Base-by-base conservation (phyloP, 2,329 filamentous ascomycete species). In the Stachybotrys elegans region DNA sequence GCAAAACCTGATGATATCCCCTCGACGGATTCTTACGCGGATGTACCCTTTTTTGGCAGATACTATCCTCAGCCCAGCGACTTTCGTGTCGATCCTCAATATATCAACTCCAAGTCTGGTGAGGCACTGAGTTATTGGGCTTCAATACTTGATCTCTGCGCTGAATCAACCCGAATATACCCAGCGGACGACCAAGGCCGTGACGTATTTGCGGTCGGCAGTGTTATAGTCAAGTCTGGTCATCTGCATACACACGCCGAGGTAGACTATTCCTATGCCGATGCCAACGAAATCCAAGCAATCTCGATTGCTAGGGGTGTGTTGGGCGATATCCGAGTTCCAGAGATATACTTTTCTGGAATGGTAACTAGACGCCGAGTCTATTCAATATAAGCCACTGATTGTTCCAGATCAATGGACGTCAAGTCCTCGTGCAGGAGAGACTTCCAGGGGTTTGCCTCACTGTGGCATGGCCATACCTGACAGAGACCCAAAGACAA, bases 121-220 rank as follows among this genome's bases (percentile, higher is more conserved):
- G 55, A 49, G 1, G 55, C 57, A 12, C 32, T 62, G n/a, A 17
- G 46, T 29, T 66, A 64, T 48, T 66, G 61, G 61, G 43, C 42
- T 4, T 53, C 49, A 5, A 58, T 69, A 6, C 6, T 69, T 43
- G 43, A 35, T 4, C 54, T 50, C 19, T 69, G 63, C 48, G 48
- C 53, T 17, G 51, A 53, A 35, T 52, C 55, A 1, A 48, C 42
- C 22, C 45, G 51, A 20, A 61, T 66, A n/a, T 69, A 67, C 45
- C 51, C 54, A 6, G 57, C 49, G 22, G 45, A 59, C 7, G 58
- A 63, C 5, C 60, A 58, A 12, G 63, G 59, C 4, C 62, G 67
- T 11, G 66, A 70, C 43, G 63, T 71, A 1, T 71, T 71, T 50
- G 66, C 64, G 9, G 51, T 68, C 22, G 65, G 68, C 2, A 63